Evolutionary conservation across 1,284 basidiomycete species (phyloP).

Genomic region (Athelia psychrophila): DNA sequence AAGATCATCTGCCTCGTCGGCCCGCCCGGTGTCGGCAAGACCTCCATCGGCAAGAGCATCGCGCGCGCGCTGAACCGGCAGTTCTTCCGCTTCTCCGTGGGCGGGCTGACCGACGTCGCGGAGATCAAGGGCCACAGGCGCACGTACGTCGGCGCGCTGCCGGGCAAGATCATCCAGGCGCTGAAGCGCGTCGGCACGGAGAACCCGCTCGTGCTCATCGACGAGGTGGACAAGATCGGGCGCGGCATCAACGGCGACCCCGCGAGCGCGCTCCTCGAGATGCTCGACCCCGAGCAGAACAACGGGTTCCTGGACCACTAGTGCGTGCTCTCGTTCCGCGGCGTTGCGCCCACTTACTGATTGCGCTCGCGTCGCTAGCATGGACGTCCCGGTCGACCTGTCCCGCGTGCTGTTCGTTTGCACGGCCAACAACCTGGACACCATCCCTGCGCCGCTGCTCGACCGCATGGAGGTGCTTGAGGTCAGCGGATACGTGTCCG

Average conservation of each 20-base stretch:
- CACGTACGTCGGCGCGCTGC: conserved; percentile 95
- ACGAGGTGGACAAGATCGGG: conserved; percentile 99
- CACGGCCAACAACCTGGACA: conserved; percentile 94
- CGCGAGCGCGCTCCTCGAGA: conserved; percentile 90
- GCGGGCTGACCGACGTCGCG: conserved; percentile 95
- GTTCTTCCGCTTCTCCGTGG: conserved; percentile 97
- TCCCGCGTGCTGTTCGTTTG: conserved; percentile 97
- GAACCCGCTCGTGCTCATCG: conserved; percentile 95
- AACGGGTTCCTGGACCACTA: conserved; percentile 96
- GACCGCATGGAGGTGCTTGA: conserved; percentile 99
- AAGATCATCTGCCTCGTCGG: conserved; percentile 98
- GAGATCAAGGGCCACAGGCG: conserved; percentile 99
- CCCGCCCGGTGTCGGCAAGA: conserved; percentile 97
- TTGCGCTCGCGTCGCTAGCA: conserved; percentile 41
- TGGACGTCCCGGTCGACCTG: conserved; percentile 97
- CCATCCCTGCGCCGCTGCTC: conserved; percentile 93
- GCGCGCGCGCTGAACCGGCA: conserved; percentile 82
- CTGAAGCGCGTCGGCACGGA: conserved; percentile 96
- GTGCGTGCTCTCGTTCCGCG: conserved; percentile 39
- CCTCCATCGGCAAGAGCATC: conserved; percentile 93
- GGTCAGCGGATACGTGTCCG: conserved; percentile 94
- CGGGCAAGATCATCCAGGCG: conserved; percentile 98
- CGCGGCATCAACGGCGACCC: conserved; percentile 96
- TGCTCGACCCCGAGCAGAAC: conserved; percentile 99
- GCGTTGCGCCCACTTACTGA: neutral